A percentile compares a stretch with the other conserved stretches of the same genome.
Conservation (phyloP, 2,329 filamentous ascomycete genomes). For the Trichoderma atroviride region DNA sequence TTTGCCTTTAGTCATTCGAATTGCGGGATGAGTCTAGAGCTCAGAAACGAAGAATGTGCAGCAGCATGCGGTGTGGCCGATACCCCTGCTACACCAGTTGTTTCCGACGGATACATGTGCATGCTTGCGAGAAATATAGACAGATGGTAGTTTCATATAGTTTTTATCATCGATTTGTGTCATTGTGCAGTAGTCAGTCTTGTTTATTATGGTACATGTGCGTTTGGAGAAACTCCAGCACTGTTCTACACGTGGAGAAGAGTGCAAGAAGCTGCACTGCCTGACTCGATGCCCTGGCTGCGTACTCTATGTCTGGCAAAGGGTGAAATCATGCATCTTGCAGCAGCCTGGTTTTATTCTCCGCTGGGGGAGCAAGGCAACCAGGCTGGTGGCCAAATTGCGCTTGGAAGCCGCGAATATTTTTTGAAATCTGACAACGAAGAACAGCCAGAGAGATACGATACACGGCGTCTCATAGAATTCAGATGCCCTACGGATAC, state of each 20-base stretch:
- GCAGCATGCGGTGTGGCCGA: slow-evolving; percentile 1
- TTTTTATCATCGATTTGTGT: background rate
- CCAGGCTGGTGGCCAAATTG: background rate
- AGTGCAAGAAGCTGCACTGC: background rate
- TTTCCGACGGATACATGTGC: background rate
- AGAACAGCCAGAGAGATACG: background rate
- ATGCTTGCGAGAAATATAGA: background rate
- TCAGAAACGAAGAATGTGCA: background rate
- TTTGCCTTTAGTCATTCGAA: background rate
- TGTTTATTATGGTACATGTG: background rate
- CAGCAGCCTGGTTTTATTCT: slow-evolving; percentile 17
- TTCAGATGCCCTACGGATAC: background rate
- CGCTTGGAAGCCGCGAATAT: background rate
- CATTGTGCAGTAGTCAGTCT: background rate
- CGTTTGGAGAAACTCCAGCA: background rate
- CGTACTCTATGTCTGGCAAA: background rate
- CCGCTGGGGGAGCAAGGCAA: slow-evolving; percentile 4
- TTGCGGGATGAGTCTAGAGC: background rate
- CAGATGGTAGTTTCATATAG: background rate
- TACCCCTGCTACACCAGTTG: background rate
- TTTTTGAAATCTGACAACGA: background rate
- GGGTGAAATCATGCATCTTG: background rate
- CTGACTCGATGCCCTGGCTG: background rate
- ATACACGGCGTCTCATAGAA: background rate
- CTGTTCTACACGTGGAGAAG: background rate